Base-by-base conservation (phyloP, 768 basidiomycete species). In the Neoboletus brunneissimus region DNA sequence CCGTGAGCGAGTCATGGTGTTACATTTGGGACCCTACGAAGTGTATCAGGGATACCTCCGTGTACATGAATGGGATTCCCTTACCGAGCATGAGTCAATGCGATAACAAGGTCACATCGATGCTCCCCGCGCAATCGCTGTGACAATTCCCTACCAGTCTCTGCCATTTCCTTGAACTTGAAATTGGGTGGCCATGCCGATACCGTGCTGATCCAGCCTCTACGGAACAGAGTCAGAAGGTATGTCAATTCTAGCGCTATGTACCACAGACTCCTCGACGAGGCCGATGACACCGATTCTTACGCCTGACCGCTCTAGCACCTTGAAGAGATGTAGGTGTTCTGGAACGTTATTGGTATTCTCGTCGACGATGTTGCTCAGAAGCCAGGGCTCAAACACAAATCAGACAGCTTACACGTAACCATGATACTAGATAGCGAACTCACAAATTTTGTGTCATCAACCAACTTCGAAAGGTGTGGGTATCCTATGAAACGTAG, bases 151-250 rank as follows among this genome's bases (percentile, higher is more conserved):
- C 80, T 68, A 1, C 86, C 91, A 0, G 83, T 82, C 54, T 89
- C 77, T 27, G 75, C 75, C 91, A 95, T 93, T 48, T 88, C 82
- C 53, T 74, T 81, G 71, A 89, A 90, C 58, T 82, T 72, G 71
- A 95, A 97, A 53, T 82, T 83, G 1, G 82, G 50, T 1, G 94
- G 94, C 92, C 94, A 97, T 9, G 91, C 85, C 0, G 91, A 76
- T 10, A 97, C 84, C 1, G 94, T 95, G 25, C 78, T 79, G 50
- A 96, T 93, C 94, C 94, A 96, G 64, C 90, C 89, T 68, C 92
- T 94, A 50, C 18, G 34, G 20, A 61, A 31, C 31, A 42, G 25
- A 48, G 23, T 45, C 31, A 44, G 22, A 22, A 48, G 16, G 27
- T 15, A 41, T 16, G 20, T 43, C 12, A 23, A 38, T 20, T 32